Base-by-base conservation (phyloP, 1,284 basidiomycete genomes). In the Laetiporus sulphureus region DNA sequence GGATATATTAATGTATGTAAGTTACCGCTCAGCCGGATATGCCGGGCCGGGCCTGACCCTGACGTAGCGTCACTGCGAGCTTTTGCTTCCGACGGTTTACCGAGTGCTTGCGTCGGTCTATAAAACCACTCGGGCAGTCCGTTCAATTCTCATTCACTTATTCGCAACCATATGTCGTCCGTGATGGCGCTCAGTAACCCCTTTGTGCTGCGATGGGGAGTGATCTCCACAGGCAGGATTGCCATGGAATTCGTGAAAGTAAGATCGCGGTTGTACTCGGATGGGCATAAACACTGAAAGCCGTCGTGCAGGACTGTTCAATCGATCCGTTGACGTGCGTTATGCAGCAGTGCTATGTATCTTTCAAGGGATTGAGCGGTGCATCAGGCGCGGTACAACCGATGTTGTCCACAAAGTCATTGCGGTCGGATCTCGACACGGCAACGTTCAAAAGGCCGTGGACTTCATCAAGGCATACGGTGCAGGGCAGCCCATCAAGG, bases 371-470 rank as follows among this genome's bases (percentile, higher is more conserved):
- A 25, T 15, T 5, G 13, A 30, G 13, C 35, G 20, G 31, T 33
- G 24, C 31, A 11, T 31, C 24, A 50, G 48, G 16, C 52, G 52
- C 18, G 41, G 46, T 13, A 47, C 82, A 4, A 59, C 71, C 21
- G 92, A 95, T 58, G 73, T 95, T 7, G 61, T 69, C 3, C 91
- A 95, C 65, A 77, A 78, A 54, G 69, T 95, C 34, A 71, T 68
- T 8, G 91, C 87, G 2, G 83, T 93, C 19, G 90, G 87, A 6
- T 94, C 91, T 20, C 79, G 90, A 6, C 27, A 42, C 16, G 41
- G 35, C 31, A 79, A 66, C 33, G 63, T 77, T 13, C 69, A 73
- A 19, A 85, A 79, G 33, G 91, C 91, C 3, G 64, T 78, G 45
- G 71, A 73, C 29, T 94, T 94, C 59, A 79, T 92, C 54, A 57